Conservation (phyloP, 176 grass and related monocot genomes). For the Lolium multiflorum region DNA sequence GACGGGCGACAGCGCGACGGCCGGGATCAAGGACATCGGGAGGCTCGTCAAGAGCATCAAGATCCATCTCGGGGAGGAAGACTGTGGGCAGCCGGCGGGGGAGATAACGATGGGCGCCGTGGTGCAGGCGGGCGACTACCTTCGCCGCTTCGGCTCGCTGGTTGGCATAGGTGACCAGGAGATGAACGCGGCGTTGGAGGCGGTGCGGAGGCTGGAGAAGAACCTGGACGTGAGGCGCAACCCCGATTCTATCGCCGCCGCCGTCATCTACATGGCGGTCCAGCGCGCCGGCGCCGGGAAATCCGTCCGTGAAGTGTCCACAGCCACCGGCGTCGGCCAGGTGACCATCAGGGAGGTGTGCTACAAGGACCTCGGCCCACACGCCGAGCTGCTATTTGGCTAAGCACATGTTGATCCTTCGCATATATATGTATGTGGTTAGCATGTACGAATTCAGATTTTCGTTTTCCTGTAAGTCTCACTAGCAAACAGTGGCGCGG, state of each 20-base stretch:
- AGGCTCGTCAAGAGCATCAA: conserved; percentile 32
- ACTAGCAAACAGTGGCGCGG: too few species aligned
- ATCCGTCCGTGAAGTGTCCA: conserved; percentile 45
- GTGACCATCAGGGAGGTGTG: conserved; percentile 49
- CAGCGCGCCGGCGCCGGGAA: not conserved
- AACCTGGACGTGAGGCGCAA: conserved; percentile 50
- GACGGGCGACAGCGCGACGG: not conserved
- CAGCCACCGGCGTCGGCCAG: conserved; percentile 46
- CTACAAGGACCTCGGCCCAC: conserved; percentile 40
- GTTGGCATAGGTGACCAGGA: conserved; percentile 15
- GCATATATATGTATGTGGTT: too few species aligned
- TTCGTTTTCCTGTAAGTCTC: too few species aligned
- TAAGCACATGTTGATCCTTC: not conserved
- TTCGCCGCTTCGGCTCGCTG: conserved; percentile 39
- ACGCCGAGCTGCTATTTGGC: conserved; percentile 36
- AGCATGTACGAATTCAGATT: too few species aligned
- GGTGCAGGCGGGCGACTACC: conserved; percentile 45
- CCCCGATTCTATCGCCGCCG: conserved; percentile 52
- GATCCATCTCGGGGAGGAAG: conserved; percentile 40
- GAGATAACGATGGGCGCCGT: conserved; percentile 21
- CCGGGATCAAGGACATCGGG: conserved; percentile 50
- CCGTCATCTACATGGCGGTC: conserved; percentile 50
- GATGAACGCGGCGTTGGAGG: conserved; percentile 26
- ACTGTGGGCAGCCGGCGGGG: not conserved
- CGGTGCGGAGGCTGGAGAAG: conserved; percentile 44